Evolutionary conservation across 2,329 filamentous ascomycete genomes (phyloP).

Genomic region (Scolecobasidium constrictum): DNA sequence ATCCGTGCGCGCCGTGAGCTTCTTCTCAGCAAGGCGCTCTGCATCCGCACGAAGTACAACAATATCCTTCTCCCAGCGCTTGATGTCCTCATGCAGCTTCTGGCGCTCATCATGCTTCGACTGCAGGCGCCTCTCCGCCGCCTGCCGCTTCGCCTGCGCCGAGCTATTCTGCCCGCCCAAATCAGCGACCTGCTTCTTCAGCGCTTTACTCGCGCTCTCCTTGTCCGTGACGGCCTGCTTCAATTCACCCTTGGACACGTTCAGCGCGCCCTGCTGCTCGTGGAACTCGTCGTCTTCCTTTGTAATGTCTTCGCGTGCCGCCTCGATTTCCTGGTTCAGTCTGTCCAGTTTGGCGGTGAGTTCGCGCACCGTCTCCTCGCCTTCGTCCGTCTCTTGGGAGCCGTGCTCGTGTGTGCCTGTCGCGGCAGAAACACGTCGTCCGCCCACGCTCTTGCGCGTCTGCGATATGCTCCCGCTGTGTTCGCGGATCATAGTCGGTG

Average conservation of each 20-base stretch:
- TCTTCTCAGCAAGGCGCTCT: conserved; percentile 33
- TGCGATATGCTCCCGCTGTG: conserved; percentile 43
- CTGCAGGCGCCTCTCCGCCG: conserved; percentile 62
- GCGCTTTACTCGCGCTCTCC: conserved; percentile 76
- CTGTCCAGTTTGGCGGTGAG: conserved; percentile 72
- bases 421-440: conserved; percentile 65
- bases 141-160: conserved; percentile 65
- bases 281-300: conserved; percentile 46
- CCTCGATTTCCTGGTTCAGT: conserved; percentile 75
- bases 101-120: conserved; percentile 58
- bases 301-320: conserved; percentile 56
- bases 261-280: conserved; percentile 38
- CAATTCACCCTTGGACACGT: conserved; percentile 69
- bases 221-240: conserved; percentile 73
- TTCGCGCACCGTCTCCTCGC: conserved; percentile 59
- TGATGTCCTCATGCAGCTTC: conserved; percentile 59
- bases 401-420: conserved; percentile 25
- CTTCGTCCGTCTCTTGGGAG: conserved; percentile 35
- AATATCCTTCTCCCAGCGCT: conserved; percentile 57
- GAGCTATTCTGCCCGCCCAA: conserved; percentile 73
- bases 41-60: conserved; percentile 43
- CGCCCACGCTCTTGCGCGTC: conserved; percentile 54
- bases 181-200: conserved; percentile 69
- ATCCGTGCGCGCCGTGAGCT: conserved; percentile 21
- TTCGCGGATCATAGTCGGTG: conserved; percentile 55